Base-by-base conservation (phyloP, 805 yeast genomes). In the Candida glaebosa region DNA sequence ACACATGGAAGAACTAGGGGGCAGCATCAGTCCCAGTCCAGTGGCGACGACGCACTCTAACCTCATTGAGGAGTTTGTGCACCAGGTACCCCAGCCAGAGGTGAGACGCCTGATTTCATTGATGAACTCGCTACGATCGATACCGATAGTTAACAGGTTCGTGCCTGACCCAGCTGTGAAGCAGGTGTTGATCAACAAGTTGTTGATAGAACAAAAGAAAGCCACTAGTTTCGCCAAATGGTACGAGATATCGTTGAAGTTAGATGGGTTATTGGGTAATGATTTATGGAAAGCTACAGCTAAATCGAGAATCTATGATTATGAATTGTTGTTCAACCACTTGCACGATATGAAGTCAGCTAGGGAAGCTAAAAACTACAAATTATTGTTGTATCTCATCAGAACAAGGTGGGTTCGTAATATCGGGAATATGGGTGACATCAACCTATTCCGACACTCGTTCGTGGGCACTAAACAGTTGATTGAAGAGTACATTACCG, bases 361-460 rank as follows among this genome's bases (percentile, higher is more conserved):
- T 0, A 70, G 97, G 25, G 31, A 58, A 14, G 54, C 64, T 12
- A 71, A 76, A 19, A 86, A 93, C 54, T 76, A 76, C 50, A 67
- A 77, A 42, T 70, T 74, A 33, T 61, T 91, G 25, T 60, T 91
- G 10, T 88, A 86, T 52, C 65, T 87, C 10, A 80, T 93, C 2
- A 64, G 98, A 44, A 91, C 96, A 0, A 79, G 85, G 18, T 85
- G 96, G 86, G 75, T 78, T 2, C 70, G 99, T 47, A 87, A 89
- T 54, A 61, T 88, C 40, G 98, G 95, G 1, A 85, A 87, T 50
- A 86, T 89, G 71, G 95, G 95, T 1, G 84, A 89, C 58, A 76
- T 82, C 15, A 78, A 81, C 50, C 67, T 93, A 12, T 93, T 87
- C 60, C 67, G 83, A 33, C 87, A 85, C 57, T 79, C 90, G 3